Evolutionary conservation across 1,139 yeast genomes (phyloP).

Genomic region (Suhomyces choctaworum): DNA sequence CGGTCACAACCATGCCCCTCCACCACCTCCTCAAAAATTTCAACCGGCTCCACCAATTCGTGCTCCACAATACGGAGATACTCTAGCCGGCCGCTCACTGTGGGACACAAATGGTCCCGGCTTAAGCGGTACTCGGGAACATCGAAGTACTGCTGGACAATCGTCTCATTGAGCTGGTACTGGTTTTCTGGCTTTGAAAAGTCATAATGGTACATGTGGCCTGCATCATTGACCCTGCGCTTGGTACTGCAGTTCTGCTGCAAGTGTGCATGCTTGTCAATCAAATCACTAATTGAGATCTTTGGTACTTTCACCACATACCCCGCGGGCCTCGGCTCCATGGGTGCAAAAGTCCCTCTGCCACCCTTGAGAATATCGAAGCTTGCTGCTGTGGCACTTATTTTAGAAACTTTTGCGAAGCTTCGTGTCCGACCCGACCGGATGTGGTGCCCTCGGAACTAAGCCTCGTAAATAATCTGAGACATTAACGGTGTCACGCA

Average conservation of each 20-base stretch:
- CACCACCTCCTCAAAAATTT: slow-evolving; percentile 7
- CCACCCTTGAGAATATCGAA: too few relatives aligned
- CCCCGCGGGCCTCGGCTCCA: slow-evolving; percentile 1
- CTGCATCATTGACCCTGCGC: neutral
- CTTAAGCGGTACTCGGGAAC: slow-evolving; percentile 15
- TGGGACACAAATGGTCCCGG: slow-evolving; percentile 22
- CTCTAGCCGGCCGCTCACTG: slow-evolving; percentile 22
- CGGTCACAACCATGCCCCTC: neutral
- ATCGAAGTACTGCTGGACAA: slow-evolving; percentile 18
- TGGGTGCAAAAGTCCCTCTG: slow-evolving; percentile 11
- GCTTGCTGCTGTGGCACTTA: too few relatives aligned
- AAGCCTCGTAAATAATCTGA: too few relatives aligned
- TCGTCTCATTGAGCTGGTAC: slow-evolving; percentile 20
- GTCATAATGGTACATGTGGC: neutral
- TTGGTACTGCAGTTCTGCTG: slow-evolving; percentile 3
- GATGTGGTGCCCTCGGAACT: too few relatives aligned
- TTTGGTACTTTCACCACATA: slow-evolving; percentile 8
- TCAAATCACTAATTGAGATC: slow-evolving; percentile 10
- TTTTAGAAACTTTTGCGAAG: too few relatives aligned
- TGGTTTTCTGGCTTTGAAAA: slow-evolving; percentile 12
- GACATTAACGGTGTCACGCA: too few relatives aligned
- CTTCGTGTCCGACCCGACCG: too few relatives aligned
- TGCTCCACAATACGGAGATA: slow-evolving; percentile 20
- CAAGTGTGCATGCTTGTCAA: slow-evolving; percentile 12
- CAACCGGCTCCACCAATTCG: slow-evolving; percentile 14